Base-by-base conservation (phyloP, 2,329 filamentous ascomycete species). In the Geoglossum cookeanum region DNA sequence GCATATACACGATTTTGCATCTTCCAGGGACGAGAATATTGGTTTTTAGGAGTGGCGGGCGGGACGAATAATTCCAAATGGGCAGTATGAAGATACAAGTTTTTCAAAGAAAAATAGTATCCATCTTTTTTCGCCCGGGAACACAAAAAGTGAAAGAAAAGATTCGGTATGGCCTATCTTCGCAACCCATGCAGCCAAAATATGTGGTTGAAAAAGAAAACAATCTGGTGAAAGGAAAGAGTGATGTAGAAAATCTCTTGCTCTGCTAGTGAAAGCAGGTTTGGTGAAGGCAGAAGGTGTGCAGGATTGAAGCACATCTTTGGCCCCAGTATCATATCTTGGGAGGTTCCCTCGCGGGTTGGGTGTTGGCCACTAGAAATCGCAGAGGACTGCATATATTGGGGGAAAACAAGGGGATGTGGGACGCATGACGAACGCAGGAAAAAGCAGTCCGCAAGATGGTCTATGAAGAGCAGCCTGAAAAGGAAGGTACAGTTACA, bases 401-500 rank as follows among this genome's bases (percentile, higher is more conserved):
- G 15, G 17, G 15, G 9, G 3, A 51, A 9, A 17, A n/a, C 8
- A 35, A 15, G 22, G 11, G 49, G 49, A 22, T 22, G 22, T 22
- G 22, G 17, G 30, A 37, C 49, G 22, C 33, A 53, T 33, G 30
- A 32, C 49, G 49, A 53, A 53, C 17, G 49, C 49, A 53, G 32
- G 30, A 53, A 30, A 33, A 35, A 53, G 49, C 49, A 53, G 17
- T 35, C 22, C 49, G 49, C 49, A 53, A 53, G 30, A 35, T 53
- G 33, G 49, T 53, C 49, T 53, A 53, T 53, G 30, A 27, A 22
- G 30, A 35, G 37, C 30, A 35, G 49, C 30, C 49, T 17, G 30
- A 35, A 53, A 13, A 53, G 30, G 30, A 33, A 53, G 49, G 49
- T 53, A 53, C 49, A 53, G 49, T 53, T 53, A 53, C 49, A 53